A percentile compares a stretch with the other conserved stretches of the same genome.
Conservation (phyloP, 2,329 filamentous ascomycete species). For the Nemania abortiva region DNA sequence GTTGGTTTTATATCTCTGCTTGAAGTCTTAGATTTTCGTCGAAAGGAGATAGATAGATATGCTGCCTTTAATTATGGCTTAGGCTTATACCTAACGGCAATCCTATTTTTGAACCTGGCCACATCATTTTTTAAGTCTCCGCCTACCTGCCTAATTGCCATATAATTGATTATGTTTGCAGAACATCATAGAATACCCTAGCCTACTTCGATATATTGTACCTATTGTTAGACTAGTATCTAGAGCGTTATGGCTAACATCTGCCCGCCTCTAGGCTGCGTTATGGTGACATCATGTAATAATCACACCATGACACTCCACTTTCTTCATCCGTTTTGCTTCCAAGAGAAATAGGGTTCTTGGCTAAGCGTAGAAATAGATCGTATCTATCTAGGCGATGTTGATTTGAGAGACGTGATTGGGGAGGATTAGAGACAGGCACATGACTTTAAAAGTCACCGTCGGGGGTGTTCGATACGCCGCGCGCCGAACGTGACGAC, state of each 20-base stretch:
- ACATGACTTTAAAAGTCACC: no score
- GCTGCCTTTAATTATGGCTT: not conserved
- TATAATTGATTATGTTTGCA: not conserved
- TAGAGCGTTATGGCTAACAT: constrained; percentile 1
- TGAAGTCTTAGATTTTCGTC: not conserved
- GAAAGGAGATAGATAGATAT: not conserved
- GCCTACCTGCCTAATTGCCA: not conserved
- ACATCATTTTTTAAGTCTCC: not conserved
- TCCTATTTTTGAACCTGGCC: not conserved
- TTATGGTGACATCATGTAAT: constrained; percentile 21
- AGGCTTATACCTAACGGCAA: not conserved
- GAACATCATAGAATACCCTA: not conserved
- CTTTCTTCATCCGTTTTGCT: not conserved
- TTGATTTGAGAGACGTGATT: no score
- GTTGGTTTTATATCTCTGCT: not conserved
- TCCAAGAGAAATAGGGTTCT: not conserved
- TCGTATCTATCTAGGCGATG: not conserved
- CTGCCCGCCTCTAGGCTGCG: not conserved
- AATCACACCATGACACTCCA: not conserved
- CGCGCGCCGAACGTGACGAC: no score
- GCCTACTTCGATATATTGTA: not conserved
- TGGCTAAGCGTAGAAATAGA: not conserved
- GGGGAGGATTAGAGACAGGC: no score
- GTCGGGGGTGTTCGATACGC: no score
- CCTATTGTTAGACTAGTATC: not conserved